Percentiles rank a stretch among this genome's conserved stretches.
Conservation (phyloP, 2,329 filamentous ascomycete genomes). For the Fonsecaea monophora region DNA sequence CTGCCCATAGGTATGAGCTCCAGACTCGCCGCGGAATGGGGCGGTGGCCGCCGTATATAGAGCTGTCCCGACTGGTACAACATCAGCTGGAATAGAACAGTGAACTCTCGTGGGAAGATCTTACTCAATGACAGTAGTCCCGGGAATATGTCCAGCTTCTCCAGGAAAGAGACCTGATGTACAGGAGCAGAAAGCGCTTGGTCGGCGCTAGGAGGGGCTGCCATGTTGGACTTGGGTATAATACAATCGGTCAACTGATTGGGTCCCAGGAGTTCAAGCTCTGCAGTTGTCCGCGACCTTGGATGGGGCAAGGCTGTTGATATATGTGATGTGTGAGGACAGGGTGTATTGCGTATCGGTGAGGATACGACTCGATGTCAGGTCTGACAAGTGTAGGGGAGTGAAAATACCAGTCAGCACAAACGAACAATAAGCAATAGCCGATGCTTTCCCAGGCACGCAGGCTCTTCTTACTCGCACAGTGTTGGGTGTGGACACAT, state of each 20-base stretch:
- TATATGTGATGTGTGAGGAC: not conserved
- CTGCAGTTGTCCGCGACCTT: not conserved
- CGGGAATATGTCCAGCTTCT: constrained; percentile 34
- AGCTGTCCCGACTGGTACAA: constrained; percentile 22
- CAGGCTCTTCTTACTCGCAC: too few relatives aligned
- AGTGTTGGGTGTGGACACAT: not conserved
- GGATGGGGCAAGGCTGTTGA: not conserved
- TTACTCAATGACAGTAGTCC: constrained; percentile 29
- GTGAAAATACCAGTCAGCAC: not conserved
- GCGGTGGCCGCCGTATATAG: constrained; percentile 44
- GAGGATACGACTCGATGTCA: not conserved
- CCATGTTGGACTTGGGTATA: constrained; percentile 13
- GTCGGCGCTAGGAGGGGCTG: constrained; percentile 19
- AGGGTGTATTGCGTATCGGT: not conserved
- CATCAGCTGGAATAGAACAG: not conserved
- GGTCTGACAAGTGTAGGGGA: not conserved
- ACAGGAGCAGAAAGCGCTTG: constrained; percentile 10
- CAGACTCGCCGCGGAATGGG: constrained; percentile 48
- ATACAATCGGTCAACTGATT: not conserved
- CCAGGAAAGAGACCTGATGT: constrained; percentile 29
- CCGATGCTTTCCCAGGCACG: too few relatives aligned
- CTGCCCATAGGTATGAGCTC: constrained; percentile 46
- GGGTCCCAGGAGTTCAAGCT: not conserved
- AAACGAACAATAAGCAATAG: not conserved
- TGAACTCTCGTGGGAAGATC: not conserved